phyloP scores from a whole-genome alignment of 164 flowering plant genomes.

The Buxus sempervirens region DNA sequence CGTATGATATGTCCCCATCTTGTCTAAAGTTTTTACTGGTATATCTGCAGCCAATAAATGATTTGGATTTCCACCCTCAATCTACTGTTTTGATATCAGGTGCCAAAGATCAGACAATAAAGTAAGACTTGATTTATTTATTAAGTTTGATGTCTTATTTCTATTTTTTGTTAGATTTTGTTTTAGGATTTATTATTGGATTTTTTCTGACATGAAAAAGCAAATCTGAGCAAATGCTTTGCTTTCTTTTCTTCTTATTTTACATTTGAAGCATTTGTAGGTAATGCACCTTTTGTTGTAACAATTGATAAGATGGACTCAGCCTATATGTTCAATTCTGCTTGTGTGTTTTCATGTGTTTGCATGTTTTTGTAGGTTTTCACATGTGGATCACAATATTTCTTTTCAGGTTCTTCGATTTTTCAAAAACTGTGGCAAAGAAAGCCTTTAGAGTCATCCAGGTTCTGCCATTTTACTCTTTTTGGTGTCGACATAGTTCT shows the following conservation, averaged over 20 bases:
- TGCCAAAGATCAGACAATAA: conserved; percentile 81
- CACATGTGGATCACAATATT: background rate
- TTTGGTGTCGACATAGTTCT: conserved; percentile 4
- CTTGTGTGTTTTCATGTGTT: too few species aligned
- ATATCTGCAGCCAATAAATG: conserved; percentile 78
- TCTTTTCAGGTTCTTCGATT: conserved; percentile 76
- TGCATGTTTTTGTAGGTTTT: too few species aligned
- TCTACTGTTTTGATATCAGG: conserved; percentile 67
- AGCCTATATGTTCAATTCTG: too few species aligned
- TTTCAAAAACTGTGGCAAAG: conserved; percentile 76
- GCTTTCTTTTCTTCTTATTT: too few species aligned
- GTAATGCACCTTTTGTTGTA: too few species aligned
- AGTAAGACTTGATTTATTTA: conserved; percentile 33
- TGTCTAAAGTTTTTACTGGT: conserved; percentile 6
- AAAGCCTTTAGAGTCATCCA: conserved; percentile 77
- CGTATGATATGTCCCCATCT: background rate
- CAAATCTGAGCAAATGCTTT: background rate
- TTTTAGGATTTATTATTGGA: background rate
- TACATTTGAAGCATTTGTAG: too few species aligned
- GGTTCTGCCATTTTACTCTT: conserved; percentile 33
- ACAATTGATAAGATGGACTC: too few species aligned
- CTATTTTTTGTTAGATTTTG: background rate
- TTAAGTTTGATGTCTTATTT: background rate
- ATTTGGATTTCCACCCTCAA: conserved; percentile 89
- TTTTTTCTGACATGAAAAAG: background rate